phyloP scores from a whole-genome alignment of 179 eudicot genomes.

The Gypsophila paniculata region DNA sequence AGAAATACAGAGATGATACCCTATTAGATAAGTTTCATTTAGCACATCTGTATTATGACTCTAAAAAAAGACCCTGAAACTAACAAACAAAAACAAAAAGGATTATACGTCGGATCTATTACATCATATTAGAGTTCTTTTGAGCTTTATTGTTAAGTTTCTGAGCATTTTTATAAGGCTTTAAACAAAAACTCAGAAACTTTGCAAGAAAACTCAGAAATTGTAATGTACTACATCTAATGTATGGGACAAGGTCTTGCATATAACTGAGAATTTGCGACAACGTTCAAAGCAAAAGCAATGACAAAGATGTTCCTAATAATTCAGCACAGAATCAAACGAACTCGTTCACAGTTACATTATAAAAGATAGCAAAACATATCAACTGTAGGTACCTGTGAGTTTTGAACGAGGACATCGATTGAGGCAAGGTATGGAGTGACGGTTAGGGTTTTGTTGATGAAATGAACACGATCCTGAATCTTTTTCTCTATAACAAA shows the following conservation, averaged over 20 bases:
- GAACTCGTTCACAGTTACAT: background rate
- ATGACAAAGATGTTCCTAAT: background rate
- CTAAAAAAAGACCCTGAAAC: background rate
- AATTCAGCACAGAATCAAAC: background rate
- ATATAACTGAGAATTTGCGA: background rate
- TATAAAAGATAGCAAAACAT: background rate
- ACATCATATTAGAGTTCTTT: too few relatives aligned
- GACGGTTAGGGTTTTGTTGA: conserved; percentile 80
- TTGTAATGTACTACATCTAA: too few relatives aligned
- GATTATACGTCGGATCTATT: too few relatives aligned
- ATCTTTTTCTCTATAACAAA: conserved; percentile 66
- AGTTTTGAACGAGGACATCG: conserved; percentile 89
- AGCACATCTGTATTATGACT: background rate
- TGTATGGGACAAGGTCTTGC: background rate
- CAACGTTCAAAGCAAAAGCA: background rate
- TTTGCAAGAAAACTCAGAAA: too few relatives aligned
- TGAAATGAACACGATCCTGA: conserved; percentile 73
- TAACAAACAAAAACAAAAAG: background rate
- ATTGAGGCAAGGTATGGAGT: conserved; percentile 87
- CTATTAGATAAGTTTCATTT: background rate
- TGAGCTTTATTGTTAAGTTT: too few relatives aligned
- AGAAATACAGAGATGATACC: too few relatives aligned
- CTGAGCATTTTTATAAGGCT: too few relatives aligned
- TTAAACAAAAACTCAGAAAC: too few relatives aligned
- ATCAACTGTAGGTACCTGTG: conserved; percentile 51